These are phyloP conservation scores for Benincasa hispida DNA, from an alignment of 306 rosid genomes.

Conservation along the genomic window DNA sequence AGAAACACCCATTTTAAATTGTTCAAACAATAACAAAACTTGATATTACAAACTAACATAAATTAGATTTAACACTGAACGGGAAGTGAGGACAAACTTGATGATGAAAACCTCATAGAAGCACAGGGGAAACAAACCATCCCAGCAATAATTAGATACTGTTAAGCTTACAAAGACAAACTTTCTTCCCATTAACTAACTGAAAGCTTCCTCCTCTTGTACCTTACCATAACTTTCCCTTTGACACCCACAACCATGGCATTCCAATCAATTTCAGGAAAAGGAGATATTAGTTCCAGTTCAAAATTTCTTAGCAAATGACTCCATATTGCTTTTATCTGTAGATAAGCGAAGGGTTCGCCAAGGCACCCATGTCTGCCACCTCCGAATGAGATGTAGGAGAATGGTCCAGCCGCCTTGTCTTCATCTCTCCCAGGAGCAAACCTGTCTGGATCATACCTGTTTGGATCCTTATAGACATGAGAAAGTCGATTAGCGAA, in stretches of 20 bases:
- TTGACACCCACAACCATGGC: conserved; percentile 99
- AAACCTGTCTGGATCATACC: conserved; percentile 69
- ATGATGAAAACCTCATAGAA: not conserved
- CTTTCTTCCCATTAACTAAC: conserved; percentile 15
- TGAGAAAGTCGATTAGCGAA: conserved; percentile 78
- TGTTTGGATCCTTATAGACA: conserved; percentile 64
- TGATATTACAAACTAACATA: not conserved
- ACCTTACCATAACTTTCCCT: conserved; percentile 88
- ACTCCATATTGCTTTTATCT: conserved; percentile 91
- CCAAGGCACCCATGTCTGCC: conserved; percentile 98
- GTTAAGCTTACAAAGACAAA: not conserved
- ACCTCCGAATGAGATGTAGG: conserved; percentile 89
- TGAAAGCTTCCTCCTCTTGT: conserved; percentile 61
- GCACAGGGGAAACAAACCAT: not conserved
- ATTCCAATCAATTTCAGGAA: conserved; percentile 94
- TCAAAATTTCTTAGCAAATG: conserved; percentile 92
- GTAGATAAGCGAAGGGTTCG: conserved; percentile 93
- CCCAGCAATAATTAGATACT: not conserved
- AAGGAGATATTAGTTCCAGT: conserved; percentile 70
- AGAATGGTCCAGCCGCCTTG: conserved; percentile 81
- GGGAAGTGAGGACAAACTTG: not conserved
- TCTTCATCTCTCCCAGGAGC: conserved; percentile 79
- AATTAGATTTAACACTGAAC: not conserved
- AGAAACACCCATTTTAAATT: not conserved
- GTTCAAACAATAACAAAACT: conserved; percentile 4